Percentiles rank a stretch among this genome's conserved stretches.
These are phyloP conservation scores for Naganishia vaughanmartiniae DNA, from an alignment of 768 basidiomycete genomes.

Conservation along the genomic window DNA sequence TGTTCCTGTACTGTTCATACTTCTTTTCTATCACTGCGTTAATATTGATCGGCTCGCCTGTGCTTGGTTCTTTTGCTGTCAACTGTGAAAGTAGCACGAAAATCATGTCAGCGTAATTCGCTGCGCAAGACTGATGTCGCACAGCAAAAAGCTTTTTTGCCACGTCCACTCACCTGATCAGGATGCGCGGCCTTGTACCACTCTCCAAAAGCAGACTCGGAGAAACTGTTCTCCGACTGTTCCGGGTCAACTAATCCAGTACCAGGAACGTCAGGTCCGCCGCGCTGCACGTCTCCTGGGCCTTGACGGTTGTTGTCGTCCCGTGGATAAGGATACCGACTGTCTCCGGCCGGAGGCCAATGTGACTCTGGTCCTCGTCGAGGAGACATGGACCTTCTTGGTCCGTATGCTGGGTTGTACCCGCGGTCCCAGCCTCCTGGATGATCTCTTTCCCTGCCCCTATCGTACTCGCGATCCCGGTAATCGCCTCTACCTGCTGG, in stretches of 20 bases:
- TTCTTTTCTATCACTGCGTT: slow-evolving; percentile 51
- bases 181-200: slow-evolving; percentile 11
- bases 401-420: slow-evolving; percentile 5
- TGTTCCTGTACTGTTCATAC: slow-evolving; percentile 94
- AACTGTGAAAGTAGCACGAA: not conserved
- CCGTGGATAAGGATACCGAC: not conserved
- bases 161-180: not conserved
- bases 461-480: slow-evolving; percentile 9
- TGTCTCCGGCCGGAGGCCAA: not conserved
- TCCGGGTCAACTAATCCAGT: not conserved
- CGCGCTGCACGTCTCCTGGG: slow-evolving; percentile 2
- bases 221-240: slow-evolving; percentile 1
- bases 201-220: not conserved
- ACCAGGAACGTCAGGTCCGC: not conserved
- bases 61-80: slow-evolving; percentile 1
- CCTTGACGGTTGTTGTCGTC: slow-evolving; percentile 2
- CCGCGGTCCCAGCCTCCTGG: slow-evolving; percentile 11
- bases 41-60: not conserved
- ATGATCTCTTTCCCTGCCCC: slow-evolving; percentile 21
- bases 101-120: not conserved
- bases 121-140: not conserved
- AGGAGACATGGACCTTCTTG: not conserved
- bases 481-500: slow-evolving; percentile 1
- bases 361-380: slow-evolving; percentile 10
- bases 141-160: not conserved